Conservation (phyloP, 371 early-diverging fungal genomes). For the Rhizoclosmatium hyalinum region DNA sequence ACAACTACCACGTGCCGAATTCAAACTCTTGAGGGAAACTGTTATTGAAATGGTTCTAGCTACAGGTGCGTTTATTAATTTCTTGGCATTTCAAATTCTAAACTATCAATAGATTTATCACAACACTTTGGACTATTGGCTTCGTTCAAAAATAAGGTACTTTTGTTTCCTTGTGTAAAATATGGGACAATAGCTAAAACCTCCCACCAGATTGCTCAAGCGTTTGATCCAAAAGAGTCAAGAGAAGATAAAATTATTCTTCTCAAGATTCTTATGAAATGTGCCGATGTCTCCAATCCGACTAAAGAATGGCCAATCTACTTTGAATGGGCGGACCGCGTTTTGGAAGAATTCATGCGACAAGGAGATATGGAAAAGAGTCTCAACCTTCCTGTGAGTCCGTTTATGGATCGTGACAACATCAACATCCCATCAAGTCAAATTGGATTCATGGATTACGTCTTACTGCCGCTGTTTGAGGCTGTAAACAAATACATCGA, state of each 20-base stretch:
- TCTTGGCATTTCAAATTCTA: not conserved
- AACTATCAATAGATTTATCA: slow-evolving; percentile 47
- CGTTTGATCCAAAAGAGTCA: slow-evolving; percentile 47
- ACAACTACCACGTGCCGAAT: slow-evolving; percentile 44
- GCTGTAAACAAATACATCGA: slow-evolving; percentile 50
- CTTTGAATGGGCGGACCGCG: slow-evolving; percentile 48
- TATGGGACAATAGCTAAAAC: not conserved
- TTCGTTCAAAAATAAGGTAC: slow-evolving; percentile 54
- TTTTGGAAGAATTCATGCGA: slow-evolving; percentile 54
- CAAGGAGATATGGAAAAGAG: slow-evolving; percentile 61
- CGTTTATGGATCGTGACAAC: slow-evolving; percentile 55
- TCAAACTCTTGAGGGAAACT: slow-evolving; percentile 46
- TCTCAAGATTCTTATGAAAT: slow-evolving; percentile 58
- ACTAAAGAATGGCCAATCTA: slow-evolving; percentile 54
- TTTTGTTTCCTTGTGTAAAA: not conserved
- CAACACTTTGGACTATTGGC: slow-evolving; percentile 55
- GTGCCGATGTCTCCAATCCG: slow-evolving; percentile 61
- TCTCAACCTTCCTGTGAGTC: slow-evolving; percentile 49
- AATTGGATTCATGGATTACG: slow-evolving; percentile 61
- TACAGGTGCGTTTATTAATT: slow-evolving; percentile 46
- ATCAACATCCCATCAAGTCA: slow-evolving; percentile 50
- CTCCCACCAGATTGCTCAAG: slow-evolving; percentile 31
- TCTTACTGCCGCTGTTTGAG: slow-evolving; percentile 57
- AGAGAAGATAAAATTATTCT: slow-evolving; percentile 56
- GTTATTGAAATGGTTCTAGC: slow-evolving; percentile 65